Percentiles rank a stretch among this genome's conserved stretches.
phyloP scores from a whole-genome alignment of 768 basidiomycete genomes.

The Kwoniella pini region DNA sequence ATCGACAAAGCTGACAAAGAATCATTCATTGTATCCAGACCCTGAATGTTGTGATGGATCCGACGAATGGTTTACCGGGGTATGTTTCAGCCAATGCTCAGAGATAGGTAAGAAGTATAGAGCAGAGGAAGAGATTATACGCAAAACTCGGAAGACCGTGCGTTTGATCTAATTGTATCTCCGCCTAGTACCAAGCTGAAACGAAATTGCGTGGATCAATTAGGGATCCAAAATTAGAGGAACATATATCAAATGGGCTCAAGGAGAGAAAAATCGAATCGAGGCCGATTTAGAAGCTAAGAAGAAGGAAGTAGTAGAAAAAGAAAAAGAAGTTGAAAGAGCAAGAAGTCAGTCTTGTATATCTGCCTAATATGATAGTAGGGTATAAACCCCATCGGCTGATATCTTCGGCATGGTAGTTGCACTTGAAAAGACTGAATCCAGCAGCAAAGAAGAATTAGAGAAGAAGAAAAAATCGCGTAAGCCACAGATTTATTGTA shows the following conservation, averaged over 20 bases:
- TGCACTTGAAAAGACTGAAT: slow-evolving; percentile 75
- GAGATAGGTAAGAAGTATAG: slow-evolving; percentile 72
- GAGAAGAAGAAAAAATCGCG: slow-evolving; percentile 85
- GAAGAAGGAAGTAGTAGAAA: slow-evolving; percentile 63
- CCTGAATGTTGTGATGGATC: slow-evolving; percentile 93
- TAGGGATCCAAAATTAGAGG: slow-evolving; percentile 90
- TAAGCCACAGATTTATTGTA: slow-evolving; percentile 57
- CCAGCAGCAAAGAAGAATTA: slow-evolving; percentile 71
- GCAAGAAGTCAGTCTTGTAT: slow-evolving; percentile 62
- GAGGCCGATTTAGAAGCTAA: slow-evolving; percentile 65
- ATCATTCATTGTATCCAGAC: slow-evolving; percentile 60
- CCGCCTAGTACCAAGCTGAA: too few relatives aligned
- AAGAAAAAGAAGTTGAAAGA: slow-evolving; percentile 71
- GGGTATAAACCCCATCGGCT: background rate
- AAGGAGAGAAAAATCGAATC: slow-evolving; percentile 83
- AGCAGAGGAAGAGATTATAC: slow-evolving; percentile 69
- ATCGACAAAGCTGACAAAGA: background rate
- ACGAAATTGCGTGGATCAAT: too few relatives aligned
- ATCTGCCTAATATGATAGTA: background rate
- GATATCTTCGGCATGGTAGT: slow-evolving; percentile 57
- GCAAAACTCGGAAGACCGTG: slow-evolving; percentile 77
- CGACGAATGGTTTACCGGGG: slow-evolving; percentile 73
- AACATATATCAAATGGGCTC: slow-evolving; percentile 81
- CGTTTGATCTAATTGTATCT: too few relatives aligned
- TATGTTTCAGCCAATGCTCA: slow-evolving; percentile 75